These are phyloP conservation scores for Termitomyces bulborhizus DNA, from an alignment of 768 basidiomycete species.

Conservation along the genomic window DNA sequence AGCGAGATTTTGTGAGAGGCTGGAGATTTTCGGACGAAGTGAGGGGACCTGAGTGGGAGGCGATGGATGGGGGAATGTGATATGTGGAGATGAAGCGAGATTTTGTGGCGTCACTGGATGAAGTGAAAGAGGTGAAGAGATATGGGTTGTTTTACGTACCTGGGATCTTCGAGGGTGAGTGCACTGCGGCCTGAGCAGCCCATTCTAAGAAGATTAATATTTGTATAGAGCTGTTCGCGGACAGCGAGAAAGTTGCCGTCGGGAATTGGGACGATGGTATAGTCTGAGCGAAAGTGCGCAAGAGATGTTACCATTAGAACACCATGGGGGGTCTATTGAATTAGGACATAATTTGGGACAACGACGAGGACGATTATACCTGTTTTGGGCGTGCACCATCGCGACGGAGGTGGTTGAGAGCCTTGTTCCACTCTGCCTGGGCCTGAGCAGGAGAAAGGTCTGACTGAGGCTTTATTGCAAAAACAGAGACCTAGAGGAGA, in stretches of 20 bases:
- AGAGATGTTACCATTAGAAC: constrained; percentile 77
- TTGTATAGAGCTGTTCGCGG: constrained; percentile 67
- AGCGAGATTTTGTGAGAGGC: constrained; percentile 12
- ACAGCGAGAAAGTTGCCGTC: constrained; percentile 58
- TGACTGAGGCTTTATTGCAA: constrained; percentile 43
- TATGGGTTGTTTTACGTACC: constrained; percentile 27
- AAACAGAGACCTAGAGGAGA: constrained; percentile 47
- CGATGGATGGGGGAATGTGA: constrained; percentile 41
- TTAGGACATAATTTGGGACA: background rate
- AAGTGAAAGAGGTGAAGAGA: background rate
- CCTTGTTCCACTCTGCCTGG: constrained; percentile 52
- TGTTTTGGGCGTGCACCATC: constrained; percentile 73
- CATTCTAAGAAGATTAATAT: constrained; percentile 81
- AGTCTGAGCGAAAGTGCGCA: constrained; percentile 84
- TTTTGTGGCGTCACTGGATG: constrained; percentile 64
- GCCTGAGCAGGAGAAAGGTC: constrained; percentile 37
- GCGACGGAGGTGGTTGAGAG: constrained; percentile 53
- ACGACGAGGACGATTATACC: constrained; percentile 14
- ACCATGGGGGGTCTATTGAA: constrained; percentile 52
- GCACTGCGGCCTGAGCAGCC: constrained; percentile 75
- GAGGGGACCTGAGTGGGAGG: background rate
- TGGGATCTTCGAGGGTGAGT: constrained; percentile 72
- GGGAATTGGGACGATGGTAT: constrained; percentile 77
- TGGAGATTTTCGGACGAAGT: constrained; percentile 14
- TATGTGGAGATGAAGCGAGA: constrained; percentile 74